phyloP scores from a whole-genome alignment of 805 yeast genomes.

The Monosporozyma unispora region DNA sequence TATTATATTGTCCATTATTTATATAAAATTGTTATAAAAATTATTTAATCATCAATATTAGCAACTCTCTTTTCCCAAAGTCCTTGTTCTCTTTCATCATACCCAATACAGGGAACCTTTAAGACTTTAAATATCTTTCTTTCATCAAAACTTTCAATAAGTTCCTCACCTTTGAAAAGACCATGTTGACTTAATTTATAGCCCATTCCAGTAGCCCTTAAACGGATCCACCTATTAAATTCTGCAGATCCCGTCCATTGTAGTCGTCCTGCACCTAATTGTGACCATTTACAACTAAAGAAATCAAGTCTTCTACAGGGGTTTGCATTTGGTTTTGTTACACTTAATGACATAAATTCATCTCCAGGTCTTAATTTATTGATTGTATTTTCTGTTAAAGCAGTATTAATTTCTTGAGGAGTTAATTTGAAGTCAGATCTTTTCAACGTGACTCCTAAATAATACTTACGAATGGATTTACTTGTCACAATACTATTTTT shows the following conservation, averaged over 20 bases:
- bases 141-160: slow-evolving; percentile 24
- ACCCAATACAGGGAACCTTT: slow-evolving; percentile 12
- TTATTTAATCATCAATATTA: not conserved
- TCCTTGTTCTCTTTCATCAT: slow-evolving; percentile 6
- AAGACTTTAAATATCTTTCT: slow-evolving; percentile 19
- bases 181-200: slow-evolving; percentile 27
- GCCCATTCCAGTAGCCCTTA: slow-evolving; percentile 21
- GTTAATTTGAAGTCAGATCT: not conserved
- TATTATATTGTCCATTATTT: not conserved
- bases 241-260: slow-evolving; percentile 29
- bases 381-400: not conserved
- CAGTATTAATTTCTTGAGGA: not conserved
- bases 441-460: slow-evolving; percentile 16
- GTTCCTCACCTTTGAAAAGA: slow-evolving; percentile 14
- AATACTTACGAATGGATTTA: slow-evolving; percentile 12
- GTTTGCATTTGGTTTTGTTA: not conserved
- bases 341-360: slow-evolving; percentile 17
- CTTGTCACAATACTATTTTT: slow-evolving; percentile 1
- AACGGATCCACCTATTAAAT: slow-evolving; percentile 24
- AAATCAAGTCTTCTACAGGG: slow-evolving; percentile 28
- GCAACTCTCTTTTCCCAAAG: slow-evolving; percentile 5
- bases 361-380: slow-evolving; percentile 10
- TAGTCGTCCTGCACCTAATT: slow-evolving; percentile 26
- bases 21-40: not conserved
- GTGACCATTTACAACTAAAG: slow-evolving; percentile 25